phyloP scores from a whole-genome alignment of 192 early-diverging fungal genomes.

The Coemansia sp. region DNA sequence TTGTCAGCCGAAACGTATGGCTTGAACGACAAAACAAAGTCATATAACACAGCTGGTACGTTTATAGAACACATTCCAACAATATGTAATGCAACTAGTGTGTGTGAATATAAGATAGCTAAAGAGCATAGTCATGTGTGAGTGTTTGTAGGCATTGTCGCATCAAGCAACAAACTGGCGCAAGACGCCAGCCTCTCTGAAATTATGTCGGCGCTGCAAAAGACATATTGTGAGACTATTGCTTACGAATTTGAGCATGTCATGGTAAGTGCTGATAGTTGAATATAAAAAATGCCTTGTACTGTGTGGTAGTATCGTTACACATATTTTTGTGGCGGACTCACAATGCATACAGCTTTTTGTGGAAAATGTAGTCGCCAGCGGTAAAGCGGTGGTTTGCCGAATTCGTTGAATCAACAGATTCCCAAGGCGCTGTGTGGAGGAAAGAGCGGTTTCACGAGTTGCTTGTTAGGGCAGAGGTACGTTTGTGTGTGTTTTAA shows the following conservation, averaged over 20 bases:
- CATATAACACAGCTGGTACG: conserved; percentile 36
- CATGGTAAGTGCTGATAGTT: conserved; percentile 41
- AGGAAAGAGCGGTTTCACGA: conserved; percentile 69
- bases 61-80: background rate
- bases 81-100: background rate
- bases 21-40: conserved; percentile 61
- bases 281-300: background rate
- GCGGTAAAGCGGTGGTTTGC: conserved; percentile 85
- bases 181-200: conserved; percentile 20
- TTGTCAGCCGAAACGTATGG: conserved; percentile 66
- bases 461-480: conserved; percentile 27
- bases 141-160: conserved; percentile 31
- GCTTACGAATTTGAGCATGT: conserved; percentile 94
- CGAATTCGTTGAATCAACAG: conserved; percentile 66
- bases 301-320: background rate
- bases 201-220: conserved; percentile 53
- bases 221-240: conserved; percentile 73
- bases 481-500: conserved; percentile 8
- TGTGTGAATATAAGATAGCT: conserved; percentile 10
- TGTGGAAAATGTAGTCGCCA: conserved; percentile 44
- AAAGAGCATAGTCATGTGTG: background rate
- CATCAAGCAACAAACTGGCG: conserved; percentile 14
- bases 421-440: background rate
- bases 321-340: too few relatives aligned
- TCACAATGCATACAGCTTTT: background rate